phyloP scores from a whole-genome alignment of 2,329 filamentous ascomycete species.

The Penicillium sp. region DNA sequence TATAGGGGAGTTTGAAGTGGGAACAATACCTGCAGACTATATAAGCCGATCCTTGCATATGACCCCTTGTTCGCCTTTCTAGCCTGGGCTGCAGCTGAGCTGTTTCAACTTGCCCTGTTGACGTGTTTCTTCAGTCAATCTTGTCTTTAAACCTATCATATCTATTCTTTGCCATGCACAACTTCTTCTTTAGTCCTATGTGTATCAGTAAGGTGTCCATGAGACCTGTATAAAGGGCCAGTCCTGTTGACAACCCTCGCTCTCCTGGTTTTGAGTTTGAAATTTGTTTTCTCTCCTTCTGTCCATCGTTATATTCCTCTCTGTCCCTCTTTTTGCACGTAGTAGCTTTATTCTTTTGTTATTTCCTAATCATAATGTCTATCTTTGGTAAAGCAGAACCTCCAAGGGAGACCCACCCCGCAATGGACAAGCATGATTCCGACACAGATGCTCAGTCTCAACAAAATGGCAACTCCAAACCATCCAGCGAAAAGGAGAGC shows the following conservation, averaged over 20 bases:
- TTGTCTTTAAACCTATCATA: no score
- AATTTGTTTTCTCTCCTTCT: not conserved
- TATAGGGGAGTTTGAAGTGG: no score
- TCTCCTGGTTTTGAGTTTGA: slow-evolving; percentile 1
- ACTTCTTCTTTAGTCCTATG: no score
- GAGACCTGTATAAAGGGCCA: slow-evolving; percentile 24
- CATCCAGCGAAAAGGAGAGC: slow-evolving; percentile 25
- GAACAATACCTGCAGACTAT: no score
- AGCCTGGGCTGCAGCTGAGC: no score
- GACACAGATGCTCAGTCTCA: slow-evolving; percentile 6
- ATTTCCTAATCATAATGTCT: slow-evolving; percentile 7
- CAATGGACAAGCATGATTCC: not conserved
- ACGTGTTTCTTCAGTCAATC: no score
- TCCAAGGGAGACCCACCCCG: slow-evolving; percentile 8
- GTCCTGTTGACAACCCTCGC: slow-evolving; percentile 14
- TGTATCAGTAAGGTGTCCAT: slow-evolving; percentile 21
- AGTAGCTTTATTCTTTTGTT: not conserved
- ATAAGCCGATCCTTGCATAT: no score
- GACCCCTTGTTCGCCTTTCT: no score
- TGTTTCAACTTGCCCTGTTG: no score
- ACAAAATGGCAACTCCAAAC: slow-evolving; percentile 4
- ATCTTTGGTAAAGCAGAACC: slow-evolving; percentile 12
- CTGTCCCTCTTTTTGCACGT: not conserved
- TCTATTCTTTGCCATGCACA: no score
- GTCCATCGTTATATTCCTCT: slow-evolving; percentile 1